phyloP scores from a whole-genome alignment of 129 eudicot species.

The Solidago caesia region DNA sequence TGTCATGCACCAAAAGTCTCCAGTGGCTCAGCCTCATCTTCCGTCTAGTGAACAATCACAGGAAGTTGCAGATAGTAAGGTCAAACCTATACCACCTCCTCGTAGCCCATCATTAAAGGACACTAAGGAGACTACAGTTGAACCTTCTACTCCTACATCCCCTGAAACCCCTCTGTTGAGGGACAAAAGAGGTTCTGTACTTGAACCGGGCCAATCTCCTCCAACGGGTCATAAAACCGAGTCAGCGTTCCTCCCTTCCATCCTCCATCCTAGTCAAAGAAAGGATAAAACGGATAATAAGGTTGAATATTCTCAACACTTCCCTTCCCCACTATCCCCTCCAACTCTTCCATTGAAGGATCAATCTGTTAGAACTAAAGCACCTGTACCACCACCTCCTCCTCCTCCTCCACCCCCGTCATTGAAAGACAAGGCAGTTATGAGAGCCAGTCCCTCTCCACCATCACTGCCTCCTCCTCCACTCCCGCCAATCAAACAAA shows the following conservation, averaged over 20 bases:
- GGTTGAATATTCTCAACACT: slow-evolving; percentile 16
- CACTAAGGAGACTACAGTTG: not conserved
- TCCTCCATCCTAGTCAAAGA: slow-evolving; percentile 26
- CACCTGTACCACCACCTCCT: slow-evolving; percentile 13
- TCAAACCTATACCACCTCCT: slow-evolving; percentile 3
- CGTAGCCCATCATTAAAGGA: slow-evolving; percentile 22
- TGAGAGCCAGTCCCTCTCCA: not conserved
- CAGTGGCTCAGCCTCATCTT: slow-evolving; percentile 2
- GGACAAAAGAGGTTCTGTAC: slow-evolving; percentile 27
- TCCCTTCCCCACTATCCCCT: slow-evolving; percentile 29
- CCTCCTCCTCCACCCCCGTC: not conserved
- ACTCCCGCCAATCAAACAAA: not conserved
- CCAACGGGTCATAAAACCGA: slow-evolving; percentile 4
- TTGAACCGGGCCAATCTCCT: slow-evolving; percentile 32
- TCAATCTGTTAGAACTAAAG: slow-evolving; percentile 19
- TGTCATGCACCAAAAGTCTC: too few species aligned
- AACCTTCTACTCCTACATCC: slow-evolving; percentile 24
- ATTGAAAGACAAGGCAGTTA: not conserved
- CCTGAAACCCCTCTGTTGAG: slow-evolving; percentile 32
- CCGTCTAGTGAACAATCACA: slow-evolving; percentile 27
- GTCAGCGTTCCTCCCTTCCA: slow-evolving; percentile 25
- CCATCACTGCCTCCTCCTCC: slow-evolving; percentile 12
- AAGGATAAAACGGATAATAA: slow-evolving; percentile 19
- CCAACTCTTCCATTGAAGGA: slow-evolving; percentile 37
- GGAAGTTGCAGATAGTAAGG: slow-evolving; percentile 28